These are phyloP conservation scores for Fusarium siculi DNA, from an alignment of 2,329 filamentous ascomycete genomes.

Conservation along the genomic window DNA sequence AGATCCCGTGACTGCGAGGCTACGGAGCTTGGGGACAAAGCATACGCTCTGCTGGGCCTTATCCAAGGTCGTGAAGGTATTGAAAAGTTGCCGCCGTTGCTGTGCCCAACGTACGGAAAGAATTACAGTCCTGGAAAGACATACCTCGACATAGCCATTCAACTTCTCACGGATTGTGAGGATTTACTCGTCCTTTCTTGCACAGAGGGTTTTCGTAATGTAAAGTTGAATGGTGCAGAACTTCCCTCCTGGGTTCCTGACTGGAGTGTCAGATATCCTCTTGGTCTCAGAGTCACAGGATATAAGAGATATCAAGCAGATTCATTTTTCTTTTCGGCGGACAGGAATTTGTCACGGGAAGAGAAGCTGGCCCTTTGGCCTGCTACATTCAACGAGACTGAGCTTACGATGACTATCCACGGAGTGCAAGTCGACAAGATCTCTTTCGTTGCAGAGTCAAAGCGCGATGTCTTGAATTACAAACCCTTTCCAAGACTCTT, in stretches of 20 bases:
- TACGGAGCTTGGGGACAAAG: neutral
- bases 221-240: neutral
- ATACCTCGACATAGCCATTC: neutral
- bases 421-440: neutral
- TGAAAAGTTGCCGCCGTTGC: neutral
- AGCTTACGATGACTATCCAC: neutral
- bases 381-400: neutral
- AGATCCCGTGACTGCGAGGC: neutral
- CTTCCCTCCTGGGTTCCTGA: neutral
- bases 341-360: accelerated
- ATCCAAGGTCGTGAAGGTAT: neutral
- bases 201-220: neutral
- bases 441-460: neutral
- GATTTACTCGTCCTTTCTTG: neutral
- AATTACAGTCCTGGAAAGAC: neutral
- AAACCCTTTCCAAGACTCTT: neutral
- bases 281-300: neutral
- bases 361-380: neutral
- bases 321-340: neutral
- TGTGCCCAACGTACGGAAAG: neutral
- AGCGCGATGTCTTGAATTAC: accelerated
- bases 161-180: neutral
- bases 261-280: neutral
- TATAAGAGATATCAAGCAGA: neutral
- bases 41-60: neutral